Base-by-base conservation (phyloP, 2,329 filamentous ascomycete genomes). In the Neofusicoccum sp. region DNA sequence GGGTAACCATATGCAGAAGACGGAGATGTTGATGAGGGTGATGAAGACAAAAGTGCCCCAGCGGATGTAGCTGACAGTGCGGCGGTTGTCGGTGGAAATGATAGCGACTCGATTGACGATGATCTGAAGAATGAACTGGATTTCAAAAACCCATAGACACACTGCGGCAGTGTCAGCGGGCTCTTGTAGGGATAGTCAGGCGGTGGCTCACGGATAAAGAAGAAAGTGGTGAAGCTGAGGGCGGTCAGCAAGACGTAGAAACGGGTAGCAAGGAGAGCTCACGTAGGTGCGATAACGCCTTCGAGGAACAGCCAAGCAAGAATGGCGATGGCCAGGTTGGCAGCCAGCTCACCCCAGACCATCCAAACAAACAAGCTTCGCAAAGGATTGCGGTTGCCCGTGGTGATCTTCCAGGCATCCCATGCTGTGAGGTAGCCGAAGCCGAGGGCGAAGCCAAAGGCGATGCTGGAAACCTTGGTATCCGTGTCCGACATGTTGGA, bases 341-440 rank as follows among this genome's bases (percentile, higher is more conserved):
- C 75, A 1, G 69, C 4, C 4, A 79, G 74, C 56, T 81, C 78
- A 9, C 73, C 69, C 79, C 80, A 82, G 6, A 82, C 68, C 78
- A 80, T 68, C 60, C 70, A 69, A 40, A 79, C 68, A 59, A 79
- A 80, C 11, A 58, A n/a, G 14, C 54, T 58, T 6, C 54, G 54
- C 2, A 38, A 4, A 4, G 54, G 54, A 20, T 58, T 58, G n/a
- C 54, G 54, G 41, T 58, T 58, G 16, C 12, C 8, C 28, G n/a
- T 41, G 11, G 44, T 59, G 20, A 59, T 59, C 33, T 49, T 48
- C 16, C n/a, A 58, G 41, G 54, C 54, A 26, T 58, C 54, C 54
- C 54, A 58, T 8, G 54, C 54, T 4, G 54, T 58, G n/a, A 58
- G 54, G 54, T 58, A 58, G 54, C 54, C 54, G 36, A 58, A 58